phyloP scores from a whole-genome alignment of 768 basidiomycete species.

The Thelephora aurantiotincta region DNA sequence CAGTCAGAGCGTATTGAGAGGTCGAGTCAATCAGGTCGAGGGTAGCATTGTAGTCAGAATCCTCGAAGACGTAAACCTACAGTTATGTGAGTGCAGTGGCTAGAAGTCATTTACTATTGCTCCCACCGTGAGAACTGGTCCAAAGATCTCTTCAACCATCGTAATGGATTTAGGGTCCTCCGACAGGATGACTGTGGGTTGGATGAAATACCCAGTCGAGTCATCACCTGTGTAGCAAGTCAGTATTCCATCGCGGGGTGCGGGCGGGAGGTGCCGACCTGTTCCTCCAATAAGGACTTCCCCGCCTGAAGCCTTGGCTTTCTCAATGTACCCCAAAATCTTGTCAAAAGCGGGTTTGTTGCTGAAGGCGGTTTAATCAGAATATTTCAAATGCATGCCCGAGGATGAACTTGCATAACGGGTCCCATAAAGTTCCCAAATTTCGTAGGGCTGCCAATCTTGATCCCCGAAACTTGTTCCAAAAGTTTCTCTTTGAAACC shows the following conservation, averaged over 20 bases:
- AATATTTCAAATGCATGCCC: background rate
- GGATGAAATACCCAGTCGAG: conserved; percentile 85
- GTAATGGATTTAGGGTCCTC: conserved; percentile 83
- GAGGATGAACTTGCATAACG: conserved; percentile 54
- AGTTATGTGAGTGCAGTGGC: background rate
- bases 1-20: conserved; percentile 86
- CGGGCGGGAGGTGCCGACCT: conserved; percentile 24
- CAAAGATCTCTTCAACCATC: conserved; percentile 93
- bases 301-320: conserved; percentile 81
- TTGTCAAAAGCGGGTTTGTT: conserved; percentile 83
- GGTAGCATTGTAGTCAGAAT: conserved; percentile 75
- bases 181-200: conserved; percentile 89
- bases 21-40: conserved; percentile 78
- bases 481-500: conserved; percentile 79
- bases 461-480: conserved; percentile 69
- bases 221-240: conserved; percentile 46
- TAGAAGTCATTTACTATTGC: background rate
- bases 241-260: background rate
- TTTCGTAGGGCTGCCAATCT: conserved; percentile 62
- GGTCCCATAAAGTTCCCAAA: conserved; percentile 89
- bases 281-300: conserved; percentile 81
- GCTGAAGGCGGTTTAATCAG: conserved; percentile 22
- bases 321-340: conserved; percentile 66
- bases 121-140: conserved; percentile 80
- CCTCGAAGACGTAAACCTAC: conserved; percentile 80